A percentile compares a stretch with the other conserved stretches of the same genome.
These are phyloP conservation scores for Phaeosphaeria sp. DNA, from an alignment of 2,329 filamentous ascomycete species.

Conservation along the genomic window DNA sequence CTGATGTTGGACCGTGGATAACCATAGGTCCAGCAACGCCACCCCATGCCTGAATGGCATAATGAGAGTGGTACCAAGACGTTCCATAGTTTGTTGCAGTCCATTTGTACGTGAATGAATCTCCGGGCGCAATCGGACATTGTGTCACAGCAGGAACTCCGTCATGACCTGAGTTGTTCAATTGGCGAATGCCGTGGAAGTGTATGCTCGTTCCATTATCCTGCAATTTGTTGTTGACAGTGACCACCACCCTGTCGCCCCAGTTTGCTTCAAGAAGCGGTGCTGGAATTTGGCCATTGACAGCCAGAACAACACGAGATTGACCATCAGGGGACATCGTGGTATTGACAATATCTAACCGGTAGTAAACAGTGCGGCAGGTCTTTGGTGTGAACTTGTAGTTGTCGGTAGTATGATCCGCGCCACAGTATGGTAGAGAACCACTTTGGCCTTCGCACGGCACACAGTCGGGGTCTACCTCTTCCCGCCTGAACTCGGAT, in stretches of 20 bases:
- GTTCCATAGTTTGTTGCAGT: conserved; percentile 60
- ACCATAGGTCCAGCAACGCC: conserved; percentile 49
- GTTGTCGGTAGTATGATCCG: conserved; percentile 44
- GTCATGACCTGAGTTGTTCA: conserved; percentile 70
- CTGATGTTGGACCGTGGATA: conserved; percentile 45
- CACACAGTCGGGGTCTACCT: conserved; percentile 17
- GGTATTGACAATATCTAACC: conserved; percentile 46
- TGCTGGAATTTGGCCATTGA: conserved; percentile 65
- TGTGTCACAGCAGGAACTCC: conserved; percentile 78
- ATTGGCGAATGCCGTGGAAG: conserved; percentile 57
- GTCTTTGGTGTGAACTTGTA: conserved; percentile 48
- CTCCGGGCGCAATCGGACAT: conserved; percentile 63
- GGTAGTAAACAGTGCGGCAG: conserved; percentile 49
- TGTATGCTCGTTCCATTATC: conserved; percentile 45
- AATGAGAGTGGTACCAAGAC: conserved; percentile 73
- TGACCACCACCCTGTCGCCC: conserved; percentile 52
- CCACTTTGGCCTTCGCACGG: conserved; percentile 43
- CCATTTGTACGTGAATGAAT: conserved; percentile 71
- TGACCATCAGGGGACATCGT: conserved; percentile 67
- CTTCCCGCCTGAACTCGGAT: conserved; percentile 6
- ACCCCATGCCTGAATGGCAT: conserved; percentile 48
- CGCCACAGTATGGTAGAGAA: conserved; percentile 38
- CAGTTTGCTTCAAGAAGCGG: conserved; percentile 68
- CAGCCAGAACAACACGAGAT: conserved; percentile 72
- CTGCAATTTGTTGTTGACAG: conserved; percentile 41